Evolutionary conservation across 805 yeast genomes (phyloP).

Genomic region (Suhomyces emberorum): DNA sequence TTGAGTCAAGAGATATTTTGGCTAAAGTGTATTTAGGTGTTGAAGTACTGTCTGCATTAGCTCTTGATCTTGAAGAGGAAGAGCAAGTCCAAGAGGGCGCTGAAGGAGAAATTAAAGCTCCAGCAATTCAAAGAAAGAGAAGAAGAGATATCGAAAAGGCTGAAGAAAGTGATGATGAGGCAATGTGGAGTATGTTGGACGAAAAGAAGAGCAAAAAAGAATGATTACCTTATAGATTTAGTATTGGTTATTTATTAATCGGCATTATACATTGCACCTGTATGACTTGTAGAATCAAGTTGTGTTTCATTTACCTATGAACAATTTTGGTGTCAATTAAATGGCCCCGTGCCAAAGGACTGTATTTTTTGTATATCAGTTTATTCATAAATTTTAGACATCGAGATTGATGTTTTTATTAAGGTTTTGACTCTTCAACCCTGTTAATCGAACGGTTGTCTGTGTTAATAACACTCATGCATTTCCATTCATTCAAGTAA

Average conservation of each 20-base stretch:
- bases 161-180: constrained; percentile 32
- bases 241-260: too few species aligned
- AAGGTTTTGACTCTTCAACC: neutral
- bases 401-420: neutral
- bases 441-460: constrained; percentile 13
- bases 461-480: constrained; percentile 68
- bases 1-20: constrained; percentile 51
- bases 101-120: constrained; percentile 7
- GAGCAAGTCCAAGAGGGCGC: constrained; percentile 26
- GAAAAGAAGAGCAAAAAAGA: constrained; percentile 28
- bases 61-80: constrained; percentile 48
- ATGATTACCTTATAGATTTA: too few species aligned
- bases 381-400: too few species aligned
- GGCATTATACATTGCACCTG: too few species aligned
- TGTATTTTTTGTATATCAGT: too few species aligned
- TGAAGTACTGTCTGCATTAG: constrained; percentile 53
- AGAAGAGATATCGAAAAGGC: constrained; percentile 23
- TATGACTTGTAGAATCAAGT: too few species aligned
- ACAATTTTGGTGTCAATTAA: too few species aligned
- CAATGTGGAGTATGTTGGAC: constrained; percentile 39
- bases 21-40: constrained; percentile 78
- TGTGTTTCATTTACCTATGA: too few species aligned
- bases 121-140: constrained; percentile 16
- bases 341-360: too few species aligned
- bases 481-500: constrained; percentile 81